Percentiles rank a stretch among this genome's conserved stretches.
phyloP scores from a whole-genome alignment of 257 asterid genomes.

The Primulina huaijiensis region DNA sequence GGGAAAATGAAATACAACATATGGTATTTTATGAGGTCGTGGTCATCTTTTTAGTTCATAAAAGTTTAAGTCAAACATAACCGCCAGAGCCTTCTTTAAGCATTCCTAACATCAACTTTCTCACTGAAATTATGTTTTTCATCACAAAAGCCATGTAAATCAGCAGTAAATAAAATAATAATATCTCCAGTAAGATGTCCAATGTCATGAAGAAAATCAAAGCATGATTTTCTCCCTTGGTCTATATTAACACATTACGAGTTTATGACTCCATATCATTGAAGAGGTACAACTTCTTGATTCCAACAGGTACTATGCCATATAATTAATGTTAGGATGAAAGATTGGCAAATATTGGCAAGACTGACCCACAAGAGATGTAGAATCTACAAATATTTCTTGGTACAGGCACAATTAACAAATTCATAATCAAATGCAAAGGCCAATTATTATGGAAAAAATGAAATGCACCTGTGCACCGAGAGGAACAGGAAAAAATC shows the following conservation, averaged over 20 bases:
- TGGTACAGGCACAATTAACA: not conserved
- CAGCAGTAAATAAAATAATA: conserved; percentile 2
- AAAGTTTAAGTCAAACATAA: conserved; percentile 15
- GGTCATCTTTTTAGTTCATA: conserved; percentile 13
- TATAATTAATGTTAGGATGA: conserved; percentile 16
- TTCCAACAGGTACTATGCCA: conserved; percentile 5
- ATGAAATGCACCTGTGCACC: conserved; percentile 85
- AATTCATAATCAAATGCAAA: conserved; percentile 15
- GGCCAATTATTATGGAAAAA: conserved; percentile 19
- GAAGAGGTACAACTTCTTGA: not conserved
- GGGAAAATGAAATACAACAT: conserved; percentile 33
- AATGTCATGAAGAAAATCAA: conserved; percentile 5
- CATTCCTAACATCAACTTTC: conserved; percentile 2
- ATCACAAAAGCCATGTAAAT: conserved; percentile 14
- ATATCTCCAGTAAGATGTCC: conserved; percentile 2
- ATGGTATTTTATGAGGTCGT: conserved; percentile 1
- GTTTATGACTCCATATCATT: not conserved
- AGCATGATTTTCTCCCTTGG: conserved; percentile 7
- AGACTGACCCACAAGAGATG: conserved; percentile 19
- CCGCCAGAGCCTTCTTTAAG: conserved; percentile 6
- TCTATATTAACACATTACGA: conserved; percentile 2
- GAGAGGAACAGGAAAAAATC: conserved; percentile 92
- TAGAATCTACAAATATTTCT: not conserved
- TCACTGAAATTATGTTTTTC: conserved; percentile 11
- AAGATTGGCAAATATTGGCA: conserved; percentile 1